Conservation (phyloP, 371 early-diverging fungal species). For the Apophysomyces ossiformis region DNA sequence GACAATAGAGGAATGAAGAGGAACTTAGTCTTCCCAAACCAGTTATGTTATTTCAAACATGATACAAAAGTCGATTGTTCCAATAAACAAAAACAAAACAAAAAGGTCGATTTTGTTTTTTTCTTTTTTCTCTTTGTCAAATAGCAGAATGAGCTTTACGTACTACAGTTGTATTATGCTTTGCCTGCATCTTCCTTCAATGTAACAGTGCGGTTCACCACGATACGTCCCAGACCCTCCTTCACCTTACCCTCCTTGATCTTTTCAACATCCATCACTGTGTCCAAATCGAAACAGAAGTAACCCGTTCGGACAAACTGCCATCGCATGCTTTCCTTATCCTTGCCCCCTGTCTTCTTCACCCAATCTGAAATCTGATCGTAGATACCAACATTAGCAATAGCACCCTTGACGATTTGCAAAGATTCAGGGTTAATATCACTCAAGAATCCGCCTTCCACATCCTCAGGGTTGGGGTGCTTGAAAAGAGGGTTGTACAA, state of each 20-base stretch:
- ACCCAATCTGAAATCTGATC: slow-evolving; percentile 58
- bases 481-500: slow-evolving; percentile 89
- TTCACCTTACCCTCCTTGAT: slow-evolving; percentile 37
- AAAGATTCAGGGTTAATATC: slow-evolving; percentile 91
- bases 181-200: slow-evolving; percentile 92
- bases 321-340: slow-evolving; percentile 86
- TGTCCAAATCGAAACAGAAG: slow-evolving; percentile 95
- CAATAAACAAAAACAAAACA: too few species aligned
- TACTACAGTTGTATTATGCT: slow-evolving; percentile 27
- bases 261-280: slow-evolving; percentile 60
- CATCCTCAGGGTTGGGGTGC: slow-evolving; percentile 89
- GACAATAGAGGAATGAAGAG: too few species aligned
- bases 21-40: too few species aligned
- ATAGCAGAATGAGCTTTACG: not conserved
- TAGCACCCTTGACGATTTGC: slow-evolving; percentile 68
- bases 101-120: not conserved
- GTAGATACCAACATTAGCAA: slow-evolving; percentile 87
- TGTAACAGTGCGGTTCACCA: slow-evolving; percentile 92
- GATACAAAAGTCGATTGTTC: too few species aligned
- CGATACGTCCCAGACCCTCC: slow-evolving; percentile 49
- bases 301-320: slow-evolving; percentile 98
- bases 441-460: slow-evolving; percentile 91
- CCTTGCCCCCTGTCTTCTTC: slow-evolving; percentile 48
- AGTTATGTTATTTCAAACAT: too few species aligned
- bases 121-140: not conserved